A percentile compares a stretch with the other conserved stretches of the same genome.
phyloP scores from a whole-genome alignment of 352 stramenopile species.

The Globisporangium heterothallicum region DNA sequence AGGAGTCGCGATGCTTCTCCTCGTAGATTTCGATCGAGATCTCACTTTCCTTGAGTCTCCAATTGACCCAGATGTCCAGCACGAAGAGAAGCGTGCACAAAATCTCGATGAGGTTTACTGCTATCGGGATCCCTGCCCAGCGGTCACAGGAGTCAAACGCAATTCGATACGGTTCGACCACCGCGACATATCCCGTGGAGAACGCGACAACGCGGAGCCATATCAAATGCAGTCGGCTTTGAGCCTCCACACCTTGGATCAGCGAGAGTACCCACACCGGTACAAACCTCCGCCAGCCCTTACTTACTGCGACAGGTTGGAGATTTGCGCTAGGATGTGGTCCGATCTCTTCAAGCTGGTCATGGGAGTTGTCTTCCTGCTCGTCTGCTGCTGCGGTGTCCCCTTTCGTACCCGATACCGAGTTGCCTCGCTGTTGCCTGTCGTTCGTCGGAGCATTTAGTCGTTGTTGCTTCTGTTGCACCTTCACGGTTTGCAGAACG shows the following conservation, averaged over 20 bases:
- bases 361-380: background rate
- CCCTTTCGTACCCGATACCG: background rate
- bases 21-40: slow-evolving; percentile 53
- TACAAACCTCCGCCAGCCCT: background rate
- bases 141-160: slow-evolving; percentile 34
- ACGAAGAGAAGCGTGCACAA: slow-evolving; percentile 33
- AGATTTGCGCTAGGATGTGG: background rate
- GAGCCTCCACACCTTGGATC: slow-evolving; percentile 22
- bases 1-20: slow-evolving; percentile 29
- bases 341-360: slow-evolving; percentile 3
- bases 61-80: slow-evolving; percentile 54
- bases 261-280: slow-evolving; percentile 10
- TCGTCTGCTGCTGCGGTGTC: background rate
- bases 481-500: slow-evolving; percentile 38
- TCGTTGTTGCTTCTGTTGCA: slow-evolving; percentile 39
- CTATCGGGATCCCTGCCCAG: slow-evolving; percentile 21
- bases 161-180: slow-evolving; percentile 47
- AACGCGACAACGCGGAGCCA: slow-evolving; percentile 37
- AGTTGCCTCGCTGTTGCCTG: background rate
- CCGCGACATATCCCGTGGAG: slow-evolving; percentile 33
- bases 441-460: slow-evolving; percentile 14
- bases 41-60: slow-evolving; percentile 32
- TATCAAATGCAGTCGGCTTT: slow-evolving; percentile 32
- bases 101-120: slow-evolving; percentile 27
- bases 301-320: slow-evolving; percentile 1